Base-by-base conservation (phyloP, 768 basidiomycete genomes). In the Hortiboletus flavorubellus region DNA sequence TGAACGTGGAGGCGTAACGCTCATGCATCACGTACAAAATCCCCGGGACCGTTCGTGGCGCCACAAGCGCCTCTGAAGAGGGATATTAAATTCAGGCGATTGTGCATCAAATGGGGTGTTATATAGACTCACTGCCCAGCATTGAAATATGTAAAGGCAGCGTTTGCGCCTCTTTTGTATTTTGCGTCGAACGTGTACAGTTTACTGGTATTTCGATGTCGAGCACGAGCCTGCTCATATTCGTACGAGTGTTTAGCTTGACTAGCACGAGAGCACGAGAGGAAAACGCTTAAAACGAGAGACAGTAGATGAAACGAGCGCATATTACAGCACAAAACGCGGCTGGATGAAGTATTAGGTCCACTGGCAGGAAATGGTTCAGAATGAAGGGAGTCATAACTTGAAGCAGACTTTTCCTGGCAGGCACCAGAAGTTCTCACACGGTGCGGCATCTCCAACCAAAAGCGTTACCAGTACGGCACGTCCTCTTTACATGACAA, bases 11-110 rank as follows among this genome's bases (percentile, higher is more conserved):
- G 0, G 18, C 2, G 16, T 16, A 23, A 26, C 14, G 35, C 35
- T 34, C 1, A 33, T 40, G 30, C 35, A 26, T 40, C 40, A 60
- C 69, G 18, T 49, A 72, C 69, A 31, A 61, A 70, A 52, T 72
- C 68, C 29, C 30, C 47, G 40, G 68, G 60, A 42, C 49, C n/a
- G 21, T 63, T 69, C 12, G 34, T 47, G 39, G 6, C 10, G 21
- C 68, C 68, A 54, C 78, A 80, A 5, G 79, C 78, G 46, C 78
- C 79, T 51, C 78, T 80, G 50, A 48, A 31, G 59, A 56, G 30
- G 15, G 18, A 47, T 8, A 34, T 34, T 14, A 12, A 26, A 10
- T 26, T 59, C 18, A 52, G 44, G 30, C 18, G 35, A 51, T 38
- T 18, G 49, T 45, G 14, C 16, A 30, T 14, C 23, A 23, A 12